Evolutionary conservation across 768 basidiomycete genomes (phyloP).

Genomic region (Suillus paluster): DNA sequence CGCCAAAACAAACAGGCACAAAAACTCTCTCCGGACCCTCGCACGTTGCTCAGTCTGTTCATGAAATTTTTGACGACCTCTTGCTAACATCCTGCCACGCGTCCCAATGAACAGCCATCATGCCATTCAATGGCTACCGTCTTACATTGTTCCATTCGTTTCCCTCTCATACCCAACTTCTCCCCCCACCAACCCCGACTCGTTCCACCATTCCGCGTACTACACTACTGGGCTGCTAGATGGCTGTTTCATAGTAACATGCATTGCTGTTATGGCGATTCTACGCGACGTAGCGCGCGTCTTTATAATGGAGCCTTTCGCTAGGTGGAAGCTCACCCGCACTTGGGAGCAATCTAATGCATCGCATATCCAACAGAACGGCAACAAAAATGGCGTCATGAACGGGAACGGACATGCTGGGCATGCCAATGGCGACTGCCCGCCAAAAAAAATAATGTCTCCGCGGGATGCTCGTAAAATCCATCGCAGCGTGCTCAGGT

Average conservation of each 20-base stretch:
- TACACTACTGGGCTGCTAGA: slow-evolving; percentile 80
- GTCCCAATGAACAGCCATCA: slow-evolving; percentile 42
- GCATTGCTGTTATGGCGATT: slow-evolving; percentile 86
- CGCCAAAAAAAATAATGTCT: slow-evolving; percentile 24
- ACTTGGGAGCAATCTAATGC: slow-evolving; percentile 43
- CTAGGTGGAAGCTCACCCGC: slow-evolving; percentile 70
- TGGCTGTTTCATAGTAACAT: slow-evolving; percentile 77
- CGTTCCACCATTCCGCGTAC: slow-evolving; percentile 70
- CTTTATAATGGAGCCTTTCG: slow-evolving; percentile 79
- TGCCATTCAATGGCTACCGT: slow-evolving; percentile 48
- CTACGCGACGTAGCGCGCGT: slow-evolving; percentile 80
- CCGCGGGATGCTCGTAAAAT: slow-evolving; percentile 61
- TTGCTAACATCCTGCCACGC: slow-evolving; percentile 22
- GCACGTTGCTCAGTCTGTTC: slow-evolving; percentile 22
- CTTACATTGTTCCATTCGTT: slow-evolving; percentile 69
- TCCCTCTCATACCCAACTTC: slow-evolving; percentile 70
- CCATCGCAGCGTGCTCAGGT: slow-evolving; percentile 77
- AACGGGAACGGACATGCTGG: slow-evolving; percentile 40
- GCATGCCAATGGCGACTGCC: slow-evolving; percentile 27
- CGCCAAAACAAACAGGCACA: slow-evolving; percentile 35
- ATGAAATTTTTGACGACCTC: slow-evolving; percentile 41
- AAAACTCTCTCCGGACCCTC: slow-evolving; percentile 19
- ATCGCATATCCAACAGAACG: slow-evolving; percentile 20
- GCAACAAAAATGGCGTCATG: slow-evolving; percentile 34
- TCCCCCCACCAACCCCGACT: slow-evolving; percentile 64